Conservation (phyloP, 495 filamentous ascomycete genomes). For the Bryoglossum gracile region DNA sequence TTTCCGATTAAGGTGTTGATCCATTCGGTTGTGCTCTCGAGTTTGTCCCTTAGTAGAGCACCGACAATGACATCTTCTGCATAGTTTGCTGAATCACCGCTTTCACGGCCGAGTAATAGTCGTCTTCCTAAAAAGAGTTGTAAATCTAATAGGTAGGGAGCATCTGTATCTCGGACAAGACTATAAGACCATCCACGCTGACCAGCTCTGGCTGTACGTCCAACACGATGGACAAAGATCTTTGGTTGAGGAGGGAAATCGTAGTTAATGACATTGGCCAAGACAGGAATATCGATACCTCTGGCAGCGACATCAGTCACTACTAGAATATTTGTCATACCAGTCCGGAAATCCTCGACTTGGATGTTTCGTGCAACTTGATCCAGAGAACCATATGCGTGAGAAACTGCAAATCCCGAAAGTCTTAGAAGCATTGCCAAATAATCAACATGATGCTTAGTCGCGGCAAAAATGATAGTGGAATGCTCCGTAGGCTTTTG, state of each 20-base stretch:
- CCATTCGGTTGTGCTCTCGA: constrained; percentile 72
- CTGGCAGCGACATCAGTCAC: constrained; percentile 95
- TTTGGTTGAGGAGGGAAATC: constrained; percentile 97
- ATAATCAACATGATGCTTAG: constrained; percentile 98
- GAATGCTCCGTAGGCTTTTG: constrained; percentile 69
- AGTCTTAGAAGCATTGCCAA: constrained; percentile 62
- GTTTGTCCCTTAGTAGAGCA: constrained; percentile 54
- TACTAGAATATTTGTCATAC: constrained; percentile 83
- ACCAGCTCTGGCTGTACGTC: constrained; percentile 88
- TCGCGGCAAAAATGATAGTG: constrained; percentile 89
- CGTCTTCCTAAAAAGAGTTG: constrained; percentile 85
- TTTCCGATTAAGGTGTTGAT: constrained; percentile 69
- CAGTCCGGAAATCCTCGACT: constrained; percentile 77
- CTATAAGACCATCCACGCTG: constrained; percentile 91
- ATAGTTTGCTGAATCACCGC: constrained; percentile 53
- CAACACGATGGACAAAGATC: constrained; percentile 92
- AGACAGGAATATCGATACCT: constrained; percentile 94
- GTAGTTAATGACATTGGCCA: constrained; percentile 98
- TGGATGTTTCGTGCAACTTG: constrained; percentile 87
- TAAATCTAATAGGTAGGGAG: constrained; percentile 87
- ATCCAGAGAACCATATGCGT: constrained; percentile 88
- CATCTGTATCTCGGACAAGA: constrained; percentile 75
- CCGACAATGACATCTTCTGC: constrained; percentile 77
- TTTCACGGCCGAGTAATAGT: constrained; percentile 59
- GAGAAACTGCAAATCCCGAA: constrained; percentile 80